Percentiles rank a stretch among this genome's conserved stretches.
phyloP scores from a whole-genome alignment of 176 grass and related monocot genomes.

The Neostapfia colusana region DNA sequence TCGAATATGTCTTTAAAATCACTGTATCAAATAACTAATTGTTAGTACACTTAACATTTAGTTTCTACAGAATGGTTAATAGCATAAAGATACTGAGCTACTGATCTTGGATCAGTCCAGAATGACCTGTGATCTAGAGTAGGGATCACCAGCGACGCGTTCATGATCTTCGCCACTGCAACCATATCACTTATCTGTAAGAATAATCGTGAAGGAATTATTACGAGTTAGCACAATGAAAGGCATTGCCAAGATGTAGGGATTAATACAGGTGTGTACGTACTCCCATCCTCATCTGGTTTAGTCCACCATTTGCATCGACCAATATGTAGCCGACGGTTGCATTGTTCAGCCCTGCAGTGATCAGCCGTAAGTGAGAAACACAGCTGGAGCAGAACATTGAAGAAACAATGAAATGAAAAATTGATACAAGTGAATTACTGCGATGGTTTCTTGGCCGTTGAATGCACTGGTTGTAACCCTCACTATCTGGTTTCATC shows the following conservation, averaged over 20 bases:
- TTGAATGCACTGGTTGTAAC: slow-evolving; percentile 58
- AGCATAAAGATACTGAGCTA: neutral
- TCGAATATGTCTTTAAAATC: slow-evolving; percentile 78
- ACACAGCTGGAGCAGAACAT: neutral
- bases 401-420: slow-evolving; percentile 2
- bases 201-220: slow-evolving; percentile 46
- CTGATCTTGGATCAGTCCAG: slow-evolving; percentile 88
- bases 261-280: slow-evolving; percentile 17
- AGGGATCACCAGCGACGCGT: slow-evolving; percentile 70
- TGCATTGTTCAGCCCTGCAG: slow-evolving; percentile 47
- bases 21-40: slow-evolving; percentile 21
- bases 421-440: slow-evolving; percentile 21
- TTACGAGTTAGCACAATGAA: slow-evolving; percentile 34
- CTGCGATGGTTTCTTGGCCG: slow-evolving; percentile 50
- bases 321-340: slow-evolving; percentile 64
- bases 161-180: slow-evolving; percentile 87
- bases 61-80: neutral
- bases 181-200: slow-evolving; percentile 98
- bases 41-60: slow-evolving; percentile 14
- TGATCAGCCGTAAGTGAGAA: neutral
- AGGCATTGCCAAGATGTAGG: neutral
- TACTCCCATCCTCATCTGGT: slow-evolving; percentile 98
- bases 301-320: slow-evolving; percentile 87
- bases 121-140: slow-evolving; percentile 85
- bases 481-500: slow-evolving; percentile 53